A percentile compares a stretch with the other conserved stretches of the same genome.
Conservation (phyloP, 176 grass and related monocot genomes). For the Oryza officinalis region DNA sequence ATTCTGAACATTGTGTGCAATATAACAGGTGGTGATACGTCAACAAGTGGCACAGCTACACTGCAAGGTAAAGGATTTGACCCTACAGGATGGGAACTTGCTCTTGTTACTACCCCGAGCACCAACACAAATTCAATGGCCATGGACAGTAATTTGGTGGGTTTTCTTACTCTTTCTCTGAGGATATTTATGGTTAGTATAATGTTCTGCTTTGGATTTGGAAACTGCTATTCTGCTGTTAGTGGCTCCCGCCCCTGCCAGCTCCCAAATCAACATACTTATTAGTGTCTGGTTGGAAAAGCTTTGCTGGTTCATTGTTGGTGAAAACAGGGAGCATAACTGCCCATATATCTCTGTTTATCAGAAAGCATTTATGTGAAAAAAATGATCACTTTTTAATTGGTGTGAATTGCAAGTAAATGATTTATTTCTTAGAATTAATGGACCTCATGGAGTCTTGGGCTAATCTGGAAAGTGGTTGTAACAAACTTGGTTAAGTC, state of each 20-base stretch:
- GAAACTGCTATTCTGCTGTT: not conserved
- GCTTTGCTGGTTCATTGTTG: not conserved
- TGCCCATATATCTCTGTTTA: not conserved
- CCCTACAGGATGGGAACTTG: conserved; percentile 98
- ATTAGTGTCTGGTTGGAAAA: not conserved
- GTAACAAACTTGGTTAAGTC: not conserved
- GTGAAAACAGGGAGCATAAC: not conserved
- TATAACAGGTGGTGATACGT: conserved; percentile 46
- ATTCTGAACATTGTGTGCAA: conserved; percentile 40
- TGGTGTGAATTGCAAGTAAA: not conserved
- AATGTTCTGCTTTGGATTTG: conserved; percentile 14
- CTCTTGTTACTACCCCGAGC: conserved; percentile 79
- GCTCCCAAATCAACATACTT: not conserved
- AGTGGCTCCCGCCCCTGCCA: conserved; percentile 6
- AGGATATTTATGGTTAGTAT: conserved; percentile 13
- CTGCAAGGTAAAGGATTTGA: conserved; percentile 80
- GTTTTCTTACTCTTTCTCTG: conserved; percentile 41
- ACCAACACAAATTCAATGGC: conserved; percentile 54
- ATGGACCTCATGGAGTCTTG: not conserved
- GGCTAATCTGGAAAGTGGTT: not conserved
- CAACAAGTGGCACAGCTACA: conserved; percentile 41
- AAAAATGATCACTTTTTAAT: not conserved
- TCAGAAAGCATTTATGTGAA: conserved; percentile 8
- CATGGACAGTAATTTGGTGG: conserved; percentile 70
- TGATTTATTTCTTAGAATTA: not conserved